Percentiles rank a stretch among this genome's conserved stretches.
These are phyloP conservation scores for Licmophora abbreviata DNA, from an alignment of 108 stramenopile genomes.

Conservation along the genomic window DNA sequence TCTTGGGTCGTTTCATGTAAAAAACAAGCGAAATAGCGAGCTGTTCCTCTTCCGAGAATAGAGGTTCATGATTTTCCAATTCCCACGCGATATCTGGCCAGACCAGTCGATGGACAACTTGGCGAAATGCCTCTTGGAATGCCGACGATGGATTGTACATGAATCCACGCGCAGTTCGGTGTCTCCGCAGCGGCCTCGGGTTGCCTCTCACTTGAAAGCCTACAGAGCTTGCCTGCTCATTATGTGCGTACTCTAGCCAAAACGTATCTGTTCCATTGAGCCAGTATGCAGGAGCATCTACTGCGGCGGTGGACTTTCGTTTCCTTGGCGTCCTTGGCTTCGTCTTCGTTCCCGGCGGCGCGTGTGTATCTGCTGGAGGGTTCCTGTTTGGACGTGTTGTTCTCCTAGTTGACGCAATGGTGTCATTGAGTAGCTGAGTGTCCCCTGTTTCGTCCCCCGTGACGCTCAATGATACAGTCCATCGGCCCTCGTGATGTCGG, in stretches of 20 bases:
- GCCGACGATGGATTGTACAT: slow-evolving; percentile 73
- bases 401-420: no score
- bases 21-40: slow-evolving; percentile 23
- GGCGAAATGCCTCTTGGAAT: slow-evolving; percentile 53
- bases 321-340: slow-evolving; percentile 7
- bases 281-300: slow-evolving; percentile 8
- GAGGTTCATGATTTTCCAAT: background rate
- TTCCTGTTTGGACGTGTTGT: no score
- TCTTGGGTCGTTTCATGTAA: slow-evolving; percentile 65
- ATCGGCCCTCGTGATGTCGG: no score
- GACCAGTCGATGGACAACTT: slow-evolving; percentile 29
- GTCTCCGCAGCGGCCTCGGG: slow-evolving; percentile 68
- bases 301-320: background rate
- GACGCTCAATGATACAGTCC: no score
- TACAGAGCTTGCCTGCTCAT: slow-evolving; percentile 6
- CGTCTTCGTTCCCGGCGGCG: slow-evolving; percentile 4
- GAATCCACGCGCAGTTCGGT: slow-evolving; percentile 59
- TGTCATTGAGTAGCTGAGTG: no score
- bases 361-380: no score
- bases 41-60: background rate
- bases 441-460: no score
- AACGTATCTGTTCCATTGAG: slow-evolving; percentile 3
- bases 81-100: background rate
- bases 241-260: slow-evolving; percentile 4
- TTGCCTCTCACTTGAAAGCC: slow-evolving; percentile 61